A percentile compares a stretch with the other conserved stretches of the same genome.
phyloP scores from a whole-genome alignment of 768 basidiomycete genomes.

The Lactarius akahatsu region DNA sequence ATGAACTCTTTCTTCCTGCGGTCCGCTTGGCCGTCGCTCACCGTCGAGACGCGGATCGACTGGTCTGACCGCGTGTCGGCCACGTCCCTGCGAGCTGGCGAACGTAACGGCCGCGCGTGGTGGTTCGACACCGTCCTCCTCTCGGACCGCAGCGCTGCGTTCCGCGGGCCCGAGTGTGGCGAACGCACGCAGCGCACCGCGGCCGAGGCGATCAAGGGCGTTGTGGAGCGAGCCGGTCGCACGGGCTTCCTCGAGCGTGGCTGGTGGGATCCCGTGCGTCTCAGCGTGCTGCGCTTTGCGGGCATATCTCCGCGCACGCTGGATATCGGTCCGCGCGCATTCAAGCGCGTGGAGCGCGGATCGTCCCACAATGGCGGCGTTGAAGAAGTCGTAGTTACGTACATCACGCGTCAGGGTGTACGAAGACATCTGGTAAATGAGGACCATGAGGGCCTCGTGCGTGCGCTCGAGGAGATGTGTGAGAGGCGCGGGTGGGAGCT shows the following conservation, averaged over 20 bases:
- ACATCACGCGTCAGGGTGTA: conserved; percentile 66
- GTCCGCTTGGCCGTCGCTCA: conserved; percentile 66
- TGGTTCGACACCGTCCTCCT: conserved; percentile 69
- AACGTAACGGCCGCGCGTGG: conserved; percentile 47
- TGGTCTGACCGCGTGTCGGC: conserved; percentile 62
- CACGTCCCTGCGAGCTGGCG: conserved; percentile 25
- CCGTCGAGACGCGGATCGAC: conserved; percentile 66
- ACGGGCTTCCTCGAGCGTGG: conserved; percentile 40
- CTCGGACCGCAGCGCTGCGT: conserved; percentile 74
- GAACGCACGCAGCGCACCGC: conserved; percentile 68
- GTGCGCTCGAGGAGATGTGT: conserved; percentile 52
- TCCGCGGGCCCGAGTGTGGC: conserved; percentile 64
- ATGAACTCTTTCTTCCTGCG: conserved; percentile 79
- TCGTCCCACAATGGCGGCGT: conserved; percentile 21
- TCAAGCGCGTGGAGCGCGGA: conserved; percentile 16
- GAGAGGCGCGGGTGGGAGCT: conserved; percentile 54
- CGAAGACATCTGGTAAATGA: conserved; percentile 52
- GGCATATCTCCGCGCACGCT: conserved; percentile 43
- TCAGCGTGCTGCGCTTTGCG: conserved; percentile 65
- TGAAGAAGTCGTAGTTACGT: conserved; percentile 61
- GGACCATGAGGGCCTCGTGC: conserved; percentile 56
- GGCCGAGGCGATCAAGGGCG: conserved; percentile 52
- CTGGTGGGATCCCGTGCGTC: conserved; percentile 80
- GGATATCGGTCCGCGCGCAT: conserved; percentile 35
- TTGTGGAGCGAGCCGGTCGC: conserved; percentile 45